Evolutionary conservation across 306 rosid species (phyloP), one percentile per base, ranked within the genome.

Genomic region (Sicyos edulis): DNA sequence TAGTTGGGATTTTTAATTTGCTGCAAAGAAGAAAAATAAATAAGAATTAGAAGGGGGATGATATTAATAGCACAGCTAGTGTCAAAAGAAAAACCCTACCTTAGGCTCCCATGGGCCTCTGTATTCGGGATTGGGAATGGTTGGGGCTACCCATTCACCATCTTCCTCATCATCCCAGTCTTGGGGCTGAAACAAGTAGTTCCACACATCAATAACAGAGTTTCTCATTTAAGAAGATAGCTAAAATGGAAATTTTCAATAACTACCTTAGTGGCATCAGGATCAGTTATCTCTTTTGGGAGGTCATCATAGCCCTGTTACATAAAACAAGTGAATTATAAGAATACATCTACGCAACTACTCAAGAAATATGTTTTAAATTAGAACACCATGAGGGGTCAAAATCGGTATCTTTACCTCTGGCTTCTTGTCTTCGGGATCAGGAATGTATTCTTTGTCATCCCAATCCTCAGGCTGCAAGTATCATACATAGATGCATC

Each of bases 111-210:
- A 95, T 82, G 90, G 92, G 72, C 99, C 99, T 83, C 89, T 91
- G 92, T 91, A 95, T 60, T 91, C 99, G 6, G 99, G 99, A 79
- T 95, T 95, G 63, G 99, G 81, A 78, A 87, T 84, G 83, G 99
- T 95, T 78, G 99, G 99, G 62, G 95, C 69, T 2, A 97, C 89
- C 99, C 99, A 95, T 83, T 95, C 97, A 81, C 99, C 99, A 83
- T 95, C 99, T 86, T 95, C 99, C 83, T 89, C 97, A 76, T 95
- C 99, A 86, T 95, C 97, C 99, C 99, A 95, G 66, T 95, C 99
- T 74, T 95, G 97, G 0, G 99, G 97, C 99, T 95, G 81, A 75
- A 81, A 58, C 59, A 75, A 74, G 76, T 76, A 52, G 45, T 11
- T 73, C 22, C 26, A 68, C 58, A 11, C 74, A 52, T 79, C 24